Evolutionary conservation across 108 stramenopile species (phyloP), one percentile per base, ranked within the genome.

Genomic region (Nannochloropsis gaditana): DNA sequence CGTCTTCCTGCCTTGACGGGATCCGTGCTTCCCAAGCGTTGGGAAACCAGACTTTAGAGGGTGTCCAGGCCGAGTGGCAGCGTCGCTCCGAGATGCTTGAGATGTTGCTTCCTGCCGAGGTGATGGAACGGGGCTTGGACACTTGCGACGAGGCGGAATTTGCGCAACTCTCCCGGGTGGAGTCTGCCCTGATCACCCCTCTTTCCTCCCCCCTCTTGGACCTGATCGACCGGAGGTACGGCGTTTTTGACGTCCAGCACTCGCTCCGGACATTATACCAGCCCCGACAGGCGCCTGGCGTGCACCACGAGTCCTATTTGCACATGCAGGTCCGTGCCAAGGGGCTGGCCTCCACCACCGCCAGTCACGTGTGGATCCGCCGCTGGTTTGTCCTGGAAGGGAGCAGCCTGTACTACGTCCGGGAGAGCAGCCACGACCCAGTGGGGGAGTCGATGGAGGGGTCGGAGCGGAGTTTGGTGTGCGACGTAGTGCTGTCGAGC

Each of bases 81-180:
- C 59, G 59, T n/a, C 59, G 59, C 3, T 15, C 59, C 59, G 59
- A 73, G 59, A 73, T 73, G 59, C 8, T 73, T 0, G 59, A 73
- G 19, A 73, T 73, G 59, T n/a, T 73, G 59, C 6, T 73, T 15
- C 59, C 59, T n/a, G n/a, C 2, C 15, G 59, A 73, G 59, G 59
- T 73, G 59, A n/a, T n/a, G 4, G 59, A 73, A 73, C 59, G 59
- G 59, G n/a, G 59, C 59, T 15, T 73, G 6, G 59, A 73, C 59
- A 73, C 59, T 15, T 73, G 59, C 59, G 59, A 73, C n/a, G 59
- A 73, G n/a, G 59, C 59, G 59, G 19, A n/a, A 73, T 73, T 73
- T n/a, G 59, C 59, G 5, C 59, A 73, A 15, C 59, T 73, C 6
- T 73, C 59, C 2, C 15, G 19, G 6, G 59, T 73, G 59, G 59